Percentiles rank a stretch among this genome's conserved stretches.
phyloP scores from a whole-genome alignment of 805 yeast species.

The Isabelozyma heimii region DNA sequence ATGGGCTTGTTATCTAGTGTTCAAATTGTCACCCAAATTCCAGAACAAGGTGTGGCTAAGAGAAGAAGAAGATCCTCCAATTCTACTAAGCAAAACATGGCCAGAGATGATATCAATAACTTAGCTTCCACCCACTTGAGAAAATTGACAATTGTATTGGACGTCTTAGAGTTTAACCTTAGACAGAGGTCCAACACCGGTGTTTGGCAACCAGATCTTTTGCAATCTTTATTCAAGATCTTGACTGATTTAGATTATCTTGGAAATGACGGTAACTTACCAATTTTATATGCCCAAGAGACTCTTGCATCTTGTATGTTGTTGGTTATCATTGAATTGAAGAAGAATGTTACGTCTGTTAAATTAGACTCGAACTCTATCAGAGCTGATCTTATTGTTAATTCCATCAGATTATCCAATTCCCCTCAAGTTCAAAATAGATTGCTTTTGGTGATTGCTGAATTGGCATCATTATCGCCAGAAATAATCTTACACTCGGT shows the following conservation, averaged over 20 bases:
- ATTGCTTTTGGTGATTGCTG: constrained; percentile 77
- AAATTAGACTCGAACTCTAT: constrained; percentile 59
- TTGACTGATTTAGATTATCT: constrained; percentile 77
- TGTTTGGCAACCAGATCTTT: constrained; percentile 42
- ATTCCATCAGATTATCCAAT: constrained; percentile 82
- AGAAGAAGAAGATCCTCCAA: constrained; percentile 82
- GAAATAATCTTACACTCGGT: constrained; percentile 91
- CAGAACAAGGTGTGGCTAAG: constrained; percentile 57
- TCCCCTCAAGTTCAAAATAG: constrained; percentile 96
- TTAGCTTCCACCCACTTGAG: constrained; percentile 78
- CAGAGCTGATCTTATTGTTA: constrained; percentile 87
- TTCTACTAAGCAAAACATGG: constrained; percentile 71
- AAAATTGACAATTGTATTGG: constrained; percentile 75
- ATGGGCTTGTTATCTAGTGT: constrained; percentile 57
- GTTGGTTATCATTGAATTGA: constrained; percentile 58
- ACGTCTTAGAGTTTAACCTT: constrained; percentile 62
- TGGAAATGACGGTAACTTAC: constrained; percentile 87
- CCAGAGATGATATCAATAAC: constrained; percentile 63
- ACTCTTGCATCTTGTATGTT: constrained; percentile 84
- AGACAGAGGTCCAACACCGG: constrained; percentile 25
- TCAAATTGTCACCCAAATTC: constrained; percentile 49
- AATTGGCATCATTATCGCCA: constrained; percentile 84
- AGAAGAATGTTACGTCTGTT: constrained; percentile 14
- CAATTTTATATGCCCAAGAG: constrained; percentile 89
- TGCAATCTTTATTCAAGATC: constrained; percentile 55